These are phyloP conservation scores for Liriodendron chinense DNA, from an alignment of 164 flowering plant species.

Conservation along the genomic window DNA sequence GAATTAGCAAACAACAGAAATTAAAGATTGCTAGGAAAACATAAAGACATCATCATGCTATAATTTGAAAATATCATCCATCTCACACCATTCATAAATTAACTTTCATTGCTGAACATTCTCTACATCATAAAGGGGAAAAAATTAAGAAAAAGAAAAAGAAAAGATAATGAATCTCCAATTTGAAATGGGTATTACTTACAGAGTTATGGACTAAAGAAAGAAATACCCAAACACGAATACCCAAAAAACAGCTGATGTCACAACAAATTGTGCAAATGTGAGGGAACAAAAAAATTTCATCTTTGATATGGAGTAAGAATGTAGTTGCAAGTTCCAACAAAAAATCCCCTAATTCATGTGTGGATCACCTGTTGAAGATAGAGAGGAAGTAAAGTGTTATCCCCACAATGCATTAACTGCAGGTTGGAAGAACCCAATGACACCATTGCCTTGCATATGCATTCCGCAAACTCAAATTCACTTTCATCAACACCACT, in stretches of 20 bases:
- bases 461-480: conserved; percentile 81
- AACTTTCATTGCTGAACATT: too few species aligned
- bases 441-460: conserved; percentile 93
- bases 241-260: background rate
- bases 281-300: background rate
- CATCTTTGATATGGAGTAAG: background rate
- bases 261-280: background rate
- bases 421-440: conserved; percentile 79
- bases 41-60: too few species aligned
- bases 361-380: conserved; percentile 63
- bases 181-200: too few species aligned
- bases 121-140: too few species aligned
- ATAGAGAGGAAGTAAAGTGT: conserved; percentile 45
- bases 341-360: background rate
- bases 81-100: too few species aligned
- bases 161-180: too few species aligned
- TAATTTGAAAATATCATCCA: too few species aligned
- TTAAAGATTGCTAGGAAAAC: too few species aligned
- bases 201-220: background rate
- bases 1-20: too few species aligned
- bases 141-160: too few species aligned
- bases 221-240: background rate
- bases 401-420: conserved; percentile 55
- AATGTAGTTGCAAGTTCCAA: background rate
- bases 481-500: conserved; percentile 69